phyloP scores from a whole-genome alignment of 805 yeast species.

The Saccharomycopsis fibuligera region DNA sequence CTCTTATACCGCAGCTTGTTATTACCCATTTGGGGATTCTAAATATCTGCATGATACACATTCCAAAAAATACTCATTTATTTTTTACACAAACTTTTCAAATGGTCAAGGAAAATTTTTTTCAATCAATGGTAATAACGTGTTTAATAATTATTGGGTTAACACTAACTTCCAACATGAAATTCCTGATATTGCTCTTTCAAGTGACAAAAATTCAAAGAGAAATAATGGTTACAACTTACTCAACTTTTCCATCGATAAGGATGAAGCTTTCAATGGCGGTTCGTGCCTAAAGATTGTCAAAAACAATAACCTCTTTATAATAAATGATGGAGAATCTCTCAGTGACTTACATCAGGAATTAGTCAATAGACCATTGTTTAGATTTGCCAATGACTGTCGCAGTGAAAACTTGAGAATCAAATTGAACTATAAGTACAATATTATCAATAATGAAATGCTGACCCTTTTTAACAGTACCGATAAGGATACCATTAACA shows the following conservation, averaged over 20 bases:
- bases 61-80: slow-evolving; percentile 10
- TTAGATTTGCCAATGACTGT: slow-evolving; percentile 28
- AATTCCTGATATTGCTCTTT: slow-evolving; percentile 27
- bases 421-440: slow-evolving; percentile 27
- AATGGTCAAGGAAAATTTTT: slow-evolving; percentile 35
- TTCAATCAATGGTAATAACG: slow-evolving; percentile 27
- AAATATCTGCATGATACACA: not conserved
- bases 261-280: slow-evolving; percentile 31
- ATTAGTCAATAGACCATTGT: slow-evolving; percentile 24
- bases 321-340: slow-evolving; percentile 15
- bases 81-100: slow-evolving; percentile 36
- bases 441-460: slow-evolving; percentile 22
- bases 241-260: slow-evolving; percentile 20
- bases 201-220: not conserved
- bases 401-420: slow-evolving; percentile 20
- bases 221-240: slow-evolving; percentile 20
- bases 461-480: not conserved
- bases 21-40: slow-evolving; percentile 21
- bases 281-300: slow-evolving; percentile 32
- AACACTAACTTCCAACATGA: slow-evolving; percentile 31
- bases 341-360: slow-evolving; percentile 21
- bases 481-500: not conserved
- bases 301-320: slow-evolving; percentile 22
- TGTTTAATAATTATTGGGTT: slow-evolving; percentile 32
- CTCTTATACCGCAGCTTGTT: slow-evolving; percentile 18